Conservation (phyloP, 208 protist species). For the Trypanosoma conorhini region DNA sequence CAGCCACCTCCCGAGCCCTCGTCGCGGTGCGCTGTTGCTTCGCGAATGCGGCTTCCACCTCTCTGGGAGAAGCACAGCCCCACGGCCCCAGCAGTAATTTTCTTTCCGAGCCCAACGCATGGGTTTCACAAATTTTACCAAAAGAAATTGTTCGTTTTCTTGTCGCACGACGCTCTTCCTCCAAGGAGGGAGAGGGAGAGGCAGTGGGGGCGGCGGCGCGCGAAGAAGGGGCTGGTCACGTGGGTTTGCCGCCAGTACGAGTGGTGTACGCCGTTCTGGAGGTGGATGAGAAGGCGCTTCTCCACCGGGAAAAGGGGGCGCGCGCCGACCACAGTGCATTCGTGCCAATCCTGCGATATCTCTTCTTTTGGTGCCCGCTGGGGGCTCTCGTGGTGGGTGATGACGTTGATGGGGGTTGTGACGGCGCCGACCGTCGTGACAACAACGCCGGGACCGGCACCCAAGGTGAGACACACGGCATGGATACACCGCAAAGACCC, state of each 20-base stretch:
- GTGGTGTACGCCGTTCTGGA: conserved; percentile 19
- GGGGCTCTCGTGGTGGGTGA: conserved; percentile 14
- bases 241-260: not conserved
- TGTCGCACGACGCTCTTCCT: not conserved
- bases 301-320: not conserved
- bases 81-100: not conserved
- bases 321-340: not conserved
- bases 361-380: conserved; percentile 18
- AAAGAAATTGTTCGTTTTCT: conserved; percentile 18
- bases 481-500: not conserved
- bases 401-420: not conserved
- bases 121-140: not conserved
- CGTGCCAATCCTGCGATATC: conserved; percentile 2
- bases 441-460: not conserved
- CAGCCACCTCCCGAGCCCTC: conserved; percentile 12
- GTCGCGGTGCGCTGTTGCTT: conserved; percentile 20
- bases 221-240: not conserved
- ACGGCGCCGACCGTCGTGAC: not conserved
- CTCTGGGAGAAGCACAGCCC: not conserved
- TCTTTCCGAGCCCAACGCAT: not conserved
- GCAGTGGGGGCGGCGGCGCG: not conserved
- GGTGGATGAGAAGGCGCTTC: not conserved
- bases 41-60: conserved; percentile 8
- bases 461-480: no score
- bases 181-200: conserved; percentile 10